These are phyloP conservation scores for Lentithecium fluviatile DNA, from an alignment of 495 filamentous ascomycete species.

Conservation along the genomic window DNA sequence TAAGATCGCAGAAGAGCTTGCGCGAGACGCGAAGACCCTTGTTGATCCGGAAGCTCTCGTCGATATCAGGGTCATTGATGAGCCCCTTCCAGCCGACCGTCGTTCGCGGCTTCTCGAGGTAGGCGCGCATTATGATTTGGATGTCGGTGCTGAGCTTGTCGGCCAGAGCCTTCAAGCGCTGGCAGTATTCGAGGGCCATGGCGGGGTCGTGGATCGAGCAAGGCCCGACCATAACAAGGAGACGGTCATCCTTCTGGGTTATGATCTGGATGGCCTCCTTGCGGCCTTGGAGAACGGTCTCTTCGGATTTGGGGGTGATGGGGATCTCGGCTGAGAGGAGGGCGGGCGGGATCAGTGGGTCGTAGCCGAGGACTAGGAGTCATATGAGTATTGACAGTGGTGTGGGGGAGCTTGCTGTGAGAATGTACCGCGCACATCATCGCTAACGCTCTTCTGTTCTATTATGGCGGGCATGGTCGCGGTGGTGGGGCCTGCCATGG, in stretches of 20 bases:
- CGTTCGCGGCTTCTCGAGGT: conserved; percentile 98
- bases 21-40: conserved; percentile 88
- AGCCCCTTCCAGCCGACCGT: conserved; percentile 99
- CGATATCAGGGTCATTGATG: conserved; percentile 98
- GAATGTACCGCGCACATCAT: conserved; percentile 45
- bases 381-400: conserved; percentile 6
- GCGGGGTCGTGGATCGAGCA: conserved; percentile 96
- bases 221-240: conserved; percentile 90
- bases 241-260: conserved; percentile 75
- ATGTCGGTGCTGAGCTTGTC: conserved; percentile 77
- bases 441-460: conserved; percentile 31
- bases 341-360: conserved; percentile 86
- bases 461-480: conserved; percentile 19
- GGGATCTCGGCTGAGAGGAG: conserved; percentile 88
- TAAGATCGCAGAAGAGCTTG: conserved; percentile 88
- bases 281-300: conserved; percentile 79
- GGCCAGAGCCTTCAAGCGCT: conserved; percentile 69
- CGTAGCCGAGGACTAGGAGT: conserved; percentile 80
- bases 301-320: conserved; percentile 45
- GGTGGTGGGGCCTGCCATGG: neutral
- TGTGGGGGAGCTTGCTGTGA: neutral
- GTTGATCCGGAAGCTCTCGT: conserved; percentile 98
- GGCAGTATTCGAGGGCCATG: conserved; percentile 82
- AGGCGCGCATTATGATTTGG: conserved; percentile 94
- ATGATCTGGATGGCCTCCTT: conserved; percentile 80